These are phyloP conservation scores for Neurospora tetrasperma DNA, from an alignment of 495 filamentous ascomycete genomes.

Conservation along the genomic window DNA sequence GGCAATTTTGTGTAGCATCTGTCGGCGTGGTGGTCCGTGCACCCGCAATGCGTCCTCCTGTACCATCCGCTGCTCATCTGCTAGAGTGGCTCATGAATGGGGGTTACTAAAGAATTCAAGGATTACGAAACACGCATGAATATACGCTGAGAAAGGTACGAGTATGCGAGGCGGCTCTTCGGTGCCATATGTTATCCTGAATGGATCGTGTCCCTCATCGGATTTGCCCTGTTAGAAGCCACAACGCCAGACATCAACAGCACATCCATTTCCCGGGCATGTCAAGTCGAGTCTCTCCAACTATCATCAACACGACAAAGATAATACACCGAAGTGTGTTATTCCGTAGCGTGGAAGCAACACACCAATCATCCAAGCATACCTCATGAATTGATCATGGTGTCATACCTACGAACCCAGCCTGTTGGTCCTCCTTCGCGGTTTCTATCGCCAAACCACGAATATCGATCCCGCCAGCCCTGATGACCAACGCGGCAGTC, in stretches of 20 bases:
- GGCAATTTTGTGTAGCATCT: not conserved
- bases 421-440: not conserved
- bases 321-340: not conserved
- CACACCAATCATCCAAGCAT: not conserved
- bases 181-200: not conserved
- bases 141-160: not conserved
- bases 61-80: not conserved
- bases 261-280: not conserved
- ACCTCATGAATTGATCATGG: not conserved
- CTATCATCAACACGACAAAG: not conserved
- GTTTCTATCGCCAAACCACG: not conserved
- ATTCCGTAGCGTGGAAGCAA: not conserved
- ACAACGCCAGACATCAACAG: not conserved
- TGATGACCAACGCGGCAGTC: not conserved
- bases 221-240: not conserved
- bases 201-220: accelerated
- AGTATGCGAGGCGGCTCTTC: not conserved
- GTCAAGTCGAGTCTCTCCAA: not conserved
- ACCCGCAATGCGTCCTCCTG: not conserved
- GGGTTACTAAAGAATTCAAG: not conserved
- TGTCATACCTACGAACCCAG: not conserved
- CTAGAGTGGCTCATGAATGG: not conserved
- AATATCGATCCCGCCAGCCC: not conserved
- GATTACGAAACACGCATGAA: not conserved
- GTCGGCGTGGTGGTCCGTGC: not conserved